phyloP scores from a whole-genome alignment of 768 basidiomycete species.

The Amanita rubescens region DNA sequence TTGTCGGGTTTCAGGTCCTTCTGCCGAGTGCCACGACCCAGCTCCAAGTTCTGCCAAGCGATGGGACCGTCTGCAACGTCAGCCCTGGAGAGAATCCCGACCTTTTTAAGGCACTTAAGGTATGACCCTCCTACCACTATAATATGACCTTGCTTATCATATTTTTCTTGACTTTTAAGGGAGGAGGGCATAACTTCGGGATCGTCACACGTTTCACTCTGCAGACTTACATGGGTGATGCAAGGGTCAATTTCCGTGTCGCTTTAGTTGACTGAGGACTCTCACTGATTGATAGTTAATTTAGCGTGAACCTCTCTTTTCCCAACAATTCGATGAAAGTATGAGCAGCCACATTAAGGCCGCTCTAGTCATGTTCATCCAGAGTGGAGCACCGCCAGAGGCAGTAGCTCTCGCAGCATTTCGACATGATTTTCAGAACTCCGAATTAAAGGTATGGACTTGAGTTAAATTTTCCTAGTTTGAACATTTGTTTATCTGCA shows the following conservation, averaged over 20 bases:
- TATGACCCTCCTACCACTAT: neutral
- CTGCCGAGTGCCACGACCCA: slow-evolving; percentile 22
- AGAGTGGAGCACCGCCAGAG: neutral
- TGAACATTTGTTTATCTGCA: neutral
- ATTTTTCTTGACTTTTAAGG: neutral
- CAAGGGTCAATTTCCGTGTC: neutral
- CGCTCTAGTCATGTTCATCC: neutral
- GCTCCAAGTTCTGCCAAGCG: slow-evolving; percentile 24
- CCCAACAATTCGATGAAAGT: neutral
- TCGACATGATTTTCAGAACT: neutral
- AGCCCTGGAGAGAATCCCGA: neutral
- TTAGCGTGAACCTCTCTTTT: neutral
- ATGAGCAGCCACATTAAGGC: neutral
- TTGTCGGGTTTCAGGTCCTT: slow-evolving; percentile 20
- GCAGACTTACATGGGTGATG: neutral
- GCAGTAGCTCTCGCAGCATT: neutral
- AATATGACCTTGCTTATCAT: neutral
- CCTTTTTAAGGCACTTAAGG: neutral
- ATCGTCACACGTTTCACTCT: neutral
- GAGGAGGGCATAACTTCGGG: slow-evolving; percentile 1
- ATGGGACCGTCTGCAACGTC: neutral
- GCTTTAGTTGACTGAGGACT: neutral
- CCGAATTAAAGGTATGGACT: neutral
- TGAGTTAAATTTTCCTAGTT: neutral
- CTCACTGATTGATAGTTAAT: neutral